Evolutionary conservation across 768 basidiomycete species (phyloP), one percentile per base, ranked within the genome.

Genomic region (Tricholoma saponaceum): DNA sequence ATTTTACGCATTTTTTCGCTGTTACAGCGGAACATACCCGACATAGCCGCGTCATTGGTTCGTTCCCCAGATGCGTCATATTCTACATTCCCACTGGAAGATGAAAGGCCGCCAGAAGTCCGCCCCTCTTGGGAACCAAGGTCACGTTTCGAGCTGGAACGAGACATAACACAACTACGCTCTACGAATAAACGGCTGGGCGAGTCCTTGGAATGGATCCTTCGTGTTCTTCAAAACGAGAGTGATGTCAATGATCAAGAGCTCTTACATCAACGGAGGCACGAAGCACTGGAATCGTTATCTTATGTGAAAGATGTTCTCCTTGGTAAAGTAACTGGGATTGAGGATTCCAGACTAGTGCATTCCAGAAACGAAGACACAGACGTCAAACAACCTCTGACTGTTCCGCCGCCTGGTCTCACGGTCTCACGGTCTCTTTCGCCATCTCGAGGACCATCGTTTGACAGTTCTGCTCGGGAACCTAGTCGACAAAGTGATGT

Each of bases 1-100:
- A 9, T 46, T 30, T 9, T 7, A 25, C 26, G 8, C 22, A 10
- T 47, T 50, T n/a, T 37, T 3, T 20, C 44, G 16, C 25, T 13
- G 22, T 32, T 46, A 18, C 60, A 93, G 92, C 86, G 84, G 55
- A 95, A 92, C 69, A 82, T 96, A 12, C 92, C 94, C 2, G 94
- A 96, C 62, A 66, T 95, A n/a, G 77, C 87, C 10, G 80, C 82
- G 8, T 83, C 85, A 12, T 76, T 94, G 12, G 79, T 82, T 33
- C 84, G 83, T 20, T 74, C 87, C 5, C 80, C 85, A 2, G 78
- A 77, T 44, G 66, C 72, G 22, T 67, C 79, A 1, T 71, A 74
- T 35, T 63, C 81, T 2, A 76, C 84, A 2, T 87, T 87, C 66
- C 87, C 88, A 2, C 71, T 91, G 37, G 72, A 77, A 20, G 85